Conservation (phyloP, 805 yeast genomes). For the Wickerhamomyces chambardii region DNA sequence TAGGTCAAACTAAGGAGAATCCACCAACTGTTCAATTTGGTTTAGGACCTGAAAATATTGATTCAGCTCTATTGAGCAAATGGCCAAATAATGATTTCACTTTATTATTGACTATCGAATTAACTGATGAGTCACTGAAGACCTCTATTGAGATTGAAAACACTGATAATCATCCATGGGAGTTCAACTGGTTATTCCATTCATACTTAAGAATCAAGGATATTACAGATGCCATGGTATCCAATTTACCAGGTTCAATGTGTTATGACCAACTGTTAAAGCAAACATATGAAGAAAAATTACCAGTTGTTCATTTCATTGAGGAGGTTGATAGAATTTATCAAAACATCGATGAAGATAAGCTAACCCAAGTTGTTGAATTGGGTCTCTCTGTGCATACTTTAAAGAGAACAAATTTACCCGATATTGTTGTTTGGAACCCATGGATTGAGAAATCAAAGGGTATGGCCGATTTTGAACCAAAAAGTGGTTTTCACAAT, state of each 20-base stretch:
- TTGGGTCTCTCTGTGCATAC: conserved; percentile 66
- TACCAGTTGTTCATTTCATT: conserved; percentile 65
- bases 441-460: conserved; percentile 87
- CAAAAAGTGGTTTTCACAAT: conserved; percentile 70
- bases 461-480: conserved; percentile 83
- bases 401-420: conserved; percentile 52
- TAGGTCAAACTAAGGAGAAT: conserved; percentile 68
- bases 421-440: conserved; percentile 88
- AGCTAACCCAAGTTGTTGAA: conserved; percentile 58
- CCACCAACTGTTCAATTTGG: conserved; percentile 88
- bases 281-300: conserved; percentile 54
- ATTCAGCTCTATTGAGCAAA: conserved; percentile 53
- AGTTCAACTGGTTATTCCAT: conserved; percentile 93
- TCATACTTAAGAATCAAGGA: conserved; percentile 74
- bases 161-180: conserved; percentile 52
- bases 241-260: conserved; percentile 64
- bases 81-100: conserved; percentile 63
- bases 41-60: conserved; percentile 76
- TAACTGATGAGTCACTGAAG: conserved; percentile 47
- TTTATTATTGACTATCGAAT: conserved; percentile 56
- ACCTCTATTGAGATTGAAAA: conserved; percentile 75
- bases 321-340: conserved; percentile 86
- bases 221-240: conserved; percentile 67
- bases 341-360: conserved; percentile 43
- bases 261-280: conserved; percentile 72